Evolutionary conservation across 2,329 filamentous ascomycete genomes (phyloP), one percentile per base, ranked within the genome.

Genomic region (Fusarium sublunatum): DNA sequence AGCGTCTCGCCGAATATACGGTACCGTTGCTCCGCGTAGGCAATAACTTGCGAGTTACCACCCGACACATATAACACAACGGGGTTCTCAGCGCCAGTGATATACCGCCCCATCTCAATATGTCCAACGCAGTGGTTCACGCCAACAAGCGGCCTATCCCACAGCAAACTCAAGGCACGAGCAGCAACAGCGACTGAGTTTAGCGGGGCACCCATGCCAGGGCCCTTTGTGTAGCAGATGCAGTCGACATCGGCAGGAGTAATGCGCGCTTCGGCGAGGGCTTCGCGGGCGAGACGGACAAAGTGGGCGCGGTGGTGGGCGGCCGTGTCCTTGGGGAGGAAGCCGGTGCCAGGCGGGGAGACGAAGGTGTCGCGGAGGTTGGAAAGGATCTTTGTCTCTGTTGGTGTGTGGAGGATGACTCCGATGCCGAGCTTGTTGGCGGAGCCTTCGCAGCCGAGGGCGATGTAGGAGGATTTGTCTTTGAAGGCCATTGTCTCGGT

Each of bases 41-140:
- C 95, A 67, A 98, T 98, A 25, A 98, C 94, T 79, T 99, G 94
- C 12, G 94, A 97, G 81, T 99, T 99, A 56, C 95, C 95, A 61
- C 95, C 95, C 22, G 88, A 92, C 36, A 98, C 95, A 77, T 99
- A 99, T 35, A 99, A 82, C 43, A 99, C 95, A 32, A 98, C 93
- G 0, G 95, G 95, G 78, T 99, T 94, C 24, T 86, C 81, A 13
- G 95, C 93, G 57, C 92, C 91, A 5, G 95, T 98, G 74, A 99
- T 97, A 58, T 91, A 86, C 46, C 95, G 86, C 29, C 95, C 95
- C 95, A 99, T 99, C 81, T 99, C 95, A 72, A 99, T 98, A 78
- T 99, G 95, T 39, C 95, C 95, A 43, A 99, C 91, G 77, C 95
- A 99, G 79, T 99, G 95, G 78, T 99, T 99, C 25, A 99, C 95